Evolutionary conservation across 2,329 filamentous ascomycete genomes (phyloP), one percentile per base, ranked within the genome.

Genomic region (Fusarium humuli): DNA sequence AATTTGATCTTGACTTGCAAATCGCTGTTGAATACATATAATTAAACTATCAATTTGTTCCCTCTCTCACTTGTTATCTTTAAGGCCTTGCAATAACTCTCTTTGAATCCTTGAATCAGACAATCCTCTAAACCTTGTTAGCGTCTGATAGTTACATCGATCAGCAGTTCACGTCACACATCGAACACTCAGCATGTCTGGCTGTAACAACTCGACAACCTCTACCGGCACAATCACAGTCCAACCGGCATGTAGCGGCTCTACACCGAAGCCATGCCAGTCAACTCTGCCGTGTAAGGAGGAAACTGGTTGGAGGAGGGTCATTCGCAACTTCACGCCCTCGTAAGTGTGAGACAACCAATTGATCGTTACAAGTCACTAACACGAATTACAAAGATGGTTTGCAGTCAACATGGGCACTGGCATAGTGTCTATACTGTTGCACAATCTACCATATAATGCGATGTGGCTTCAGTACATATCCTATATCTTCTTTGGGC

Each of bases 371-470:
- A n/a, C 34, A 50, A 46, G 20, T 45, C 42, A 30, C 56, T 66
- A 49, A 71, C 49, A 61, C 27, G n/a, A 25, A 47, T 32, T 29
- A 37, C 30, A 53, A 53, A 83, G 85, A 76, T 89, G 88, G 87
- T 89, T 89, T 74, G 81, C 85, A 5, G 83, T 86, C 32, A 88
- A 83, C 45, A 89, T 92, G 90, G 90, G 90, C 29, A 92, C 90
- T 0, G 91, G 90, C 22, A 87, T 92, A 41, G 87, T 90, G 11
- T 87, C 87, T 3, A 85, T 91, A 41, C 81, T 92, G 22, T 82
- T 92, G 20, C 82, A 87, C 69, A 84, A 86, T 20, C 82, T 92
- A 13, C 90, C 90, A 0, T 92, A 88, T 77, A 84, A 89, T 65
- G 83, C 83, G 3, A 60, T 70, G 11, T 90, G 86, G 83, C 80